Conservation (phyloP, 2,329 filamentous ascomycete species). For the Ophiostoma perfectum region DNA sequence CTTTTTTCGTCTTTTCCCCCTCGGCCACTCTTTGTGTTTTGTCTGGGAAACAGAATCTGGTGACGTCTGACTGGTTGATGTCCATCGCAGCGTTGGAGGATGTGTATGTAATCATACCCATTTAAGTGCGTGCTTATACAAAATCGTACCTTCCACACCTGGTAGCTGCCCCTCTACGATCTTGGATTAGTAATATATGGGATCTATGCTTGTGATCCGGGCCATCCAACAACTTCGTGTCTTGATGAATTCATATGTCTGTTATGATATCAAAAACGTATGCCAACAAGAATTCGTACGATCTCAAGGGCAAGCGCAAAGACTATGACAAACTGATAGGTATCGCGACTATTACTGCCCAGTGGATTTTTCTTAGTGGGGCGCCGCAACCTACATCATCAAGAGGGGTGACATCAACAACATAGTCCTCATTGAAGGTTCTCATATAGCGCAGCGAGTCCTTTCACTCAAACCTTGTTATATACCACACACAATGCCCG, state of each 20-base stretch:
- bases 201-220: background rate
- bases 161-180: background rate
- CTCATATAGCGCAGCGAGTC: background rate
- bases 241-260: no score
- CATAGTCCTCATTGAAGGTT: background rate
- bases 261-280: no score
- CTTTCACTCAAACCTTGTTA: background rate
- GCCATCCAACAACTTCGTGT: background rate
- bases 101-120: conserved; percentile 6
- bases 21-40: background rate
- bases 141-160: background rate
- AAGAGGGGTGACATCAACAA: conserved; percentile 11
- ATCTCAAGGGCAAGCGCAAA: background rate
- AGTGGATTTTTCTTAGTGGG: conserved; percentile 9
- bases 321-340: background rate
- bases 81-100: background rate
- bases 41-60: background rate
- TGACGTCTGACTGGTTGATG: conserved; percentile 1
- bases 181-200: background rate
- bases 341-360: background rate
- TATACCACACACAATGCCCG: background rate
- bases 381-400: conserved; percentile 1
- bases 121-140: background rate
- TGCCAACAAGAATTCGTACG: no score
- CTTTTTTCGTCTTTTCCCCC: background rate